Evolutionary conservation across 352 stramenopile genomes (phyloP).

Genomic region (Pythium dissotocum): DNA sequence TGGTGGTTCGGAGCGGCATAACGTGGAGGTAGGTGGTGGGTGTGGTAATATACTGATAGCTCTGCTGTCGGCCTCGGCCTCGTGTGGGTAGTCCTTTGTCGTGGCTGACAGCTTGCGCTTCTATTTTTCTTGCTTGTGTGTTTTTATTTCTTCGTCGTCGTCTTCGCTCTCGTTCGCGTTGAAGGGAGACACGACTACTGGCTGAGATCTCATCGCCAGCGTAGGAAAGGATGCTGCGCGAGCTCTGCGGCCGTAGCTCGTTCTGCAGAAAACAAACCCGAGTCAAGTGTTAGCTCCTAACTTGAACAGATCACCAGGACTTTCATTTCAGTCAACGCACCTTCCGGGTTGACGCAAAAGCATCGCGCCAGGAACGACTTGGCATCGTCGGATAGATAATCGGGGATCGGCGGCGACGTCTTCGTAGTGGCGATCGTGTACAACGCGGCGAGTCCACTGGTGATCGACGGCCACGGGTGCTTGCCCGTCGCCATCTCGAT

Average conservation of each 20-base stretch:
- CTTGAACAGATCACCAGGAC: no score
- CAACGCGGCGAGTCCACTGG: conserved; percentile 66
- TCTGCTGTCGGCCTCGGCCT: not conserved
- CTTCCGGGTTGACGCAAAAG: conserved; percentile 74
- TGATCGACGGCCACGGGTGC: conserved; percentile 64
- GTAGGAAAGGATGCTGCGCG: conserved; percentile 56
- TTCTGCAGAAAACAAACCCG: conserved; percentile 30
- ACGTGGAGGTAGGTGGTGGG: no score
- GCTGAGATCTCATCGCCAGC: conserved; percentile 14
- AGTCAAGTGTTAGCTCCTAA: not conserved
- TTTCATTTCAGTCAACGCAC: conserved; percentile 25
- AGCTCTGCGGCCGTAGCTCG: conserved; percentile 69
- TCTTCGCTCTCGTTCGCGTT: not conserved
- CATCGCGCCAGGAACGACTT: conserved; percentile 60
- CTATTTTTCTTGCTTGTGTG: not conserved
- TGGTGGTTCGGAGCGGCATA: no score
- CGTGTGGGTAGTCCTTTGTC: no score
- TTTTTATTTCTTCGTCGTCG: not conserved
- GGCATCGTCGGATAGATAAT: conserved; percentile 47
- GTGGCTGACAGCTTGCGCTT: not conserved
- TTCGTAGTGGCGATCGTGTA: conserved; percentile 66
- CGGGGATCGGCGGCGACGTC: conserved; percentile 50
- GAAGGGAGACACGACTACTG: not conserved
- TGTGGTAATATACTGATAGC: not conserved
- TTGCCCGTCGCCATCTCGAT: conserved; percentile 82